Percentiles rank a stretch among this genome's conserved stretches.
Conservation (phyloP, 495 filamentous ascomycete genomes). For the Parachaetomium inaequale region DNA sequence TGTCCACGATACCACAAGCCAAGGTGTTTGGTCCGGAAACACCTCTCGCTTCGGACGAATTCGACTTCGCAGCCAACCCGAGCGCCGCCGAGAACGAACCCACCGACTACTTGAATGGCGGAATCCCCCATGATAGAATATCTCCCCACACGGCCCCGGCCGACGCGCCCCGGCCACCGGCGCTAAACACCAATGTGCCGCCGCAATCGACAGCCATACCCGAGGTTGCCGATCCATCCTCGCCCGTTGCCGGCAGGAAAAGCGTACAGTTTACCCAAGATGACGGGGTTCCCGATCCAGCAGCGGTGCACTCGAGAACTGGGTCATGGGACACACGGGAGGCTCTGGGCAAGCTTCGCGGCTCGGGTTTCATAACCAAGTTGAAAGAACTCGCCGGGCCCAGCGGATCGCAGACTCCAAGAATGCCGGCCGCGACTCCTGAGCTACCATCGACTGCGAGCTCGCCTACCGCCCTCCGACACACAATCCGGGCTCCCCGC, state of each 20-base stretch:
- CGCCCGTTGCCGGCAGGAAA: conserved; percentile 22
- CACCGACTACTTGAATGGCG: conserved; percentile 45
- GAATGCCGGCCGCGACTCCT: conserved; percentile 31
- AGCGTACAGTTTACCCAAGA: conserved; percentile 64
- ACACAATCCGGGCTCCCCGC: conserved; percentile 40
- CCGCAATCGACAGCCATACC: not conserved
- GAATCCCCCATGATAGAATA: conserved; percentile 33
- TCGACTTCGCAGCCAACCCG: conserved; percentile 33
- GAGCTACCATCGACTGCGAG: conserved; percentile 38
- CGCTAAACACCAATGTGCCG: conserved; percentile 15
- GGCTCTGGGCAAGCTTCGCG: conserved; percentile 49
- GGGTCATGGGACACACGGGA: conserved; percentile 59
- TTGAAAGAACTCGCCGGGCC: conserved; percentile 57
- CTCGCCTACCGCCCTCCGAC: conserved; percentile 47
- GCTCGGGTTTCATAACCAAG: conserved; percentile 63
- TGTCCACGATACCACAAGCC: conserved; percentile 33
- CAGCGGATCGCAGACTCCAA: conserved; percentile 46
- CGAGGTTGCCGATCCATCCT: conserved; percentile 22
- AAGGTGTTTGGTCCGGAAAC: conserved; percentile 17
- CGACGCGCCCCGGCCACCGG: not conserved
- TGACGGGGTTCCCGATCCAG: conserved; percentile 42
- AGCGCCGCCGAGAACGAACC: conserved; percentile 28
- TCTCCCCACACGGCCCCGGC: conserved; percentile 19
- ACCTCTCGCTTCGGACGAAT: conserved; percentile 30
- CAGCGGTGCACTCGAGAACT: conserved; percentile 48